A percentile compares a stretch with the other conserved stretches of the same genome.
These are phyloP conservation scores for Phlebiopsis gigantea DNA, from an alignment of 768 basidiomycete genomes.

Conservation along the genomic window DNA sequence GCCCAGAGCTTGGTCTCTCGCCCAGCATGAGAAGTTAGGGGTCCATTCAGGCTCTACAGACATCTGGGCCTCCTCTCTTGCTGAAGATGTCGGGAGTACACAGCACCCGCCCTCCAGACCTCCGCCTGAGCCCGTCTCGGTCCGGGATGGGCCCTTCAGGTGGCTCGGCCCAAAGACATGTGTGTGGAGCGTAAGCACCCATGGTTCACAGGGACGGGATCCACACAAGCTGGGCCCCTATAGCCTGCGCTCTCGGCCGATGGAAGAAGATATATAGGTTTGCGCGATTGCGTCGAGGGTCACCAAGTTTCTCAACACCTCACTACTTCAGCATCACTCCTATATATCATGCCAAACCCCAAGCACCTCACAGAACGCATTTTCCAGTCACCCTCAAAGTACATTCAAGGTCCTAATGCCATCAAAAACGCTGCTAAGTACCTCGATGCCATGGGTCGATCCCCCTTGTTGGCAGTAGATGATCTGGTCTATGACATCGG, in stretches of 20 bases:
- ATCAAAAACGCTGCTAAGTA: conserved; percentile 27
- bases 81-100: not conserved
- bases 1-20: not conserved
- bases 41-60: not conserved
- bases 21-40: not conserved
- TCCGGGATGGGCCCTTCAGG: not conserved
- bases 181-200: no score
- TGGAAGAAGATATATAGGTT: not conserved
- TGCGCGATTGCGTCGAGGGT: not conserved
- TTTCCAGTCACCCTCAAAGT: conserved; percentile 29
- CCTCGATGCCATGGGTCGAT: conserved; percentile 20
- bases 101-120: not conserved
- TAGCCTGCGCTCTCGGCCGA: not conserved
- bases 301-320: not conserved
- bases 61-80: not conserved
- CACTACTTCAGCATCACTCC: not conserved
- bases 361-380: conserved; percentile 23
- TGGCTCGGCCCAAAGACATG: no score
- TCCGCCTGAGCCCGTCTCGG: not conserved
- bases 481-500: conserved; percentile 26
- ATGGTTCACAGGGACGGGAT: no score
- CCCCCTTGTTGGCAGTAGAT: conserved; percentile 23
- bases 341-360: conserved; percentile 15
- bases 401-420: conserved; percentile 28
- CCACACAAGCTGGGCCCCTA: not conserved